Conservation (phyloP, 192 early-diverging fungal genomes). For the Anaeromyces robustus region DNA sequence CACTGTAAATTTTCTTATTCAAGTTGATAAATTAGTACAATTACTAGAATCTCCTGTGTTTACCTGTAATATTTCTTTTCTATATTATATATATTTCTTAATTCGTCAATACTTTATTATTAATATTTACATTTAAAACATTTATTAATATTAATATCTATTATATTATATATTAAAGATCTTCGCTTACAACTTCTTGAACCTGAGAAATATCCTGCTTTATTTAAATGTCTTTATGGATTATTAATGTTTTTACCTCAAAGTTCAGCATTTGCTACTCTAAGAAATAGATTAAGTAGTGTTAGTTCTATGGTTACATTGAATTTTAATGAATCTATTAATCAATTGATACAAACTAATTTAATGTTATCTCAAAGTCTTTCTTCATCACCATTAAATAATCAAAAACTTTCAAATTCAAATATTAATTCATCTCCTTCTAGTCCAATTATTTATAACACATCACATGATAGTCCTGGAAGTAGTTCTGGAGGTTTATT, state of each 20-base stretch:
- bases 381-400: background rate
- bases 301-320: constrained; percentile 55
- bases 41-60: constrained; percentile 95
- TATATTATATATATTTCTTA: background rate
- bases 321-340: constrained; percentile 20
- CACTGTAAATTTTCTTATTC: constrained; percentile 84
- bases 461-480: background rate
- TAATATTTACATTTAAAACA: too few species aligned
- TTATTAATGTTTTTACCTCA: constrained; percentile 95
- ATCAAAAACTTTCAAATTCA: background rate
- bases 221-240: constrained; percentile 88
- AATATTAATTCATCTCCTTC: background rate
- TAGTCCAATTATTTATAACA: background rate
- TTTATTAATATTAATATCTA: too few species aligned
- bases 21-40: constrained; percentile 96
- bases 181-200: constrained; percentile 87
- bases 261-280: constrained; percentile 84
- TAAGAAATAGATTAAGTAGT: constrained; percentile 82
- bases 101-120: background rate
- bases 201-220: constrained; percentile 69
- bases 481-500: background rate
- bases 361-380: background rate
- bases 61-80: constrained; percentile 26
- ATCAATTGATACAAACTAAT: constrained; percentile 22
- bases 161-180: constrained; percentile 7